A percentile compares a stretch with the other conserved stretches of the same genome.
Conservation (phyloP, 177 flowering plant genomes). For the Vitis hybrid region DNA sequence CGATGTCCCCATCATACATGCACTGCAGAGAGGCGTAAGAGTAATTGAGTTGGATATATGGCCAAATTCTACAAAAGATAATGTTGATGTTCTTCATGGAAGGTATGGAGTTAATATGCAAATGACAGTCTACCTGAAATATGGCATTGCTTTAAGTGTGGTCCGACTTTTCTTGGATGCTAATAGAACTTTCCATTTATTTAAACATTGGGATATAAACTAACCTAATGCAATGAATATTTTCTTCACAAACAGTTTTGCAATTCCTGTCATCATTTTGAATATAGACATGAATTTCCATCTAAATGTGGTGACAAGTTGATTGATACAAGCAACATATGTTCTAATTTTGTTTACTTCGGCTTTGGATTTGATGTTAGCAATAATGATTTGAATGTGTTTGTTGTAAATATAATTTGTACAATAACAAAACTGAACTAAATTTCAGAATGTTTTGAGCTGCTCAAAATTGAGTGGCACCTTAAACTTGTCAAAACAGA, state of each 20-base stretch:
- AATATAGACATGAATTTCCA: not conserved
- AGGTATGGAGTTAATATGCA: conserved; percentile 29
- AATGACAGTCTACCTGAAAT: not conserved
- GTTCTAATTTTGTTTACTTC: not conserved
- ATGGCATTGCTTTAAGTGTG: not conserved
- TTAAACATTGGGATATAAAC: not conserved
- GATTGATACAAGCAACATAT: not conserved
- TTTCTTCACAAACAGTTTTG: not conserved
- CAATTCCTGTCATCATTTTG: not conserved
- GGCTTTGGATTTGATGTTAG: conserved; percentile 1
- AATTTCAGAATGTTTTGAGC: not conserved
- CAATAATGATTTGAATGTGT: not conserved
- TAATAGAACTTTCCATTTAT: not conserved
- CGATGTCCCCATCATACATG: conserved; percentile 63
- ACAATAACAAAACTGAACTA: not conserved
- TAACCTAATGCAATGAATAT: not conserved
- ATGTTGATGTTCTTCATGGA: conserved; percentile 73
- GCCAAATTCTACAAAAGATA: conserved; percentile 59
- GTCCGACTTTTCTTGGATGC: not conserved
- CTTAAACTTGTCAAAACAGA: no score
- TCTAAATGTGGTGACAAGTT: not conserved
- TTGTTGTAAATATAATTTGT: not conserved
- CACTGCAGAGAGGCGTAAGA: conserved; percentile 60
- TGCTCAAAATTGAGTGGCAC: not conserved
- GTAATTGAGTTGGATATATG: conserved; percentile 80